These are phyloP conservation scores for Trichoderma gracile DNA, from an alignment of 2,329 filamentous ascomycete genomes.

Conservation along the genomic window DNA sequence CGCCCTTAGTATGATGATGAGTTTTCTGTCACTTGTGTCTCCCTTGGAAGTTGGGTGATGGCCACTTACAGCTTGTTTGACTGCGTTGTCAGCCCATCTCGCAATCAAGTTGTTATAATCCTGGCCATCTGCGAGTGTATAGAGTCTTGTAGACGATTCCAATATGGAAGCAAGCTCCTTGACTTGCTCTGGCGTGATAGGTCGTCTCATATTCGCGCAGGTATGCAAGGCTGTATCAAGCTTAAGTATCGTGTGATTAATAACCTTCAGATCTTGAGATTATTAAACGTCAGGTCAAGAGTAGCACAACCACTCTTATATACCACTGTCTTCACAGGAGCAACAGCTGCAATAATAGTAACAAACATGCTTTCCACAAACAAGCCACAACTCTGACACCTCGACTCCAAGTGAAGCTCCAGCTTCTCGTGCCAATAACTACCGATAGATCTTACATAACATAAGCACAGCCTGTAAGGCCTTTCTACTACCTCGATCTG, in stretches of 20 bases:
- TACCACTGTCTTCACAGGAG: not conserved
- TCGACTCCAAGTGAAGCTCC: not conserved
- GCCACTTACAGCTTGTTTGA: conserved; percentile 9
- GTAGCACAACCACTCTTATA: not conserved
- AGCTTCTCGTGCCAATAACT: not conserved
- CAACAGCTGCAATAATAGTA: not conserved
- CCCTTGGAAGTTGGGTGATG: too few species aligned
- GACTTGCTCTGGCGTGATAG: conserved; percentile 3
- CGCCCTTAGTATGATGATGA: conserved; percentile 34
- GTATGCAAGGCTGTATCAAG: not conserved
- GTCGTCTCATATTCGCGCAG: not conserved
- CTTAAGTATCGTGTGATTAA: not conserved
- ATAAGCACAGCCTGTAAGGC: not conserved
- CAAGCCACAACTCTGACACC: not conserved
- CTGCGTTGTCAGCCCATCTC: conserved; percentile 12
- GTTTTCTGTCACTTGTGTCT: not conserved
- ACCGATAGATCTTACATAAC: conserved; percentile 7
- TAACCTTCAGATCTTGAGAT: too few species aligned
- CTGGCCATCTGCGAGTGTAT: conserved; percentile 1
- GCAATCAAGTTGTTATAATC: conserved; percentile 7
- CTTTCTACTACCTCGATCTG: too few species aligned
- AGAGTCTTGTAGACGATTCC: conserved; percentile 4
- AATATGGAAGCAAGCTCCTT: conserved; percentile 6
- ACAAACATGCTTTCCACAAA: not conserved
- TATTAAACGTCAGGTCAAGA: too few species aligned